These are phyloP conservation scores for Ophiostoma sp. DNA, from an alignment of 2,329 filamentous ascomycete species.

Conservation along the genomic window DNA sequence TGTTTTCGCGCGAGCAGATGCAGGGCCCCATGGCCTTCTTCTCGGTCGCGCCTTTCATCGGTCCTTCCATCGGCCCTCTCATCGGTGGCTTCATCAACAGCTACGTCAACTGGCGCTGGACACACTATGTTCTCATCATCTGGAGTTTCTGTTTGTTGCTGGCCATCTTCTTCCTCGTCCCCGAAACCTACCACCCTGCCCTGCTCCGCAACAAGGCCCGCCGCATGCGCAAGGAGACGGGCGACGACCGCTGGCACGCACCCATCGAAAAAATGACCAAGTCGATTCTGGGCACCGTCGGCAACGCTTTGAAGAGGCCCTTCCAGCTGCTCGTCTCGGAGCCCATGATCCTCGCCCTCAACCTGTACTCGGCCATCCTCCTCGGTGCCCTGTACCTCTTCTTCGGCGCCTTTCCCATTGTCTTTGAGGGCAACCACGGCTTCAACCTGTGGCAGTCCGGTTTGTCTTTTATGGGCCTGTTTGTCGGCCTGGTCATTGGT, in stretches of 20 bases:
- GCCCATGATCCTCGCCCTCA: slow-evolving; percentile 82
- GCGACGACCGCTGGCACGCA: slow-evolving; percentile 73
- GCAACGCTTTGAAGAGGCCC: slow-evolving; percentile 63
- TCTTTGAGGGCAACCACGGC: slow-evolving; percentile 72
- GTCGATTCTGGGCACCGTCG: slow-evolving; percentile 64
- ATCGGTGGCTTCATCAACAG: slow-evolving; percentile 82
- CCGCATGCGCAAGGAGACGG: slow-evolving; percentile 69
- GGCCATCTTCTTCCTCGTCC: slow-evolving; percentile 70
- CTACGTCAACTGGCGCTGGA: slow-evolving; percentile 74
- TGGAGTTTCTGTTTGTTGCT: slow-evolving; percentile 69
- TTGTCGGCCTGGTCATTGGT: slow-evolving; percentile 67
- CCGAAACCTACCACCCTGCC: slow-evolving; percentile 83
- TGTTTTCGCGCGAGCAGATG: slow-evolving; percentile 69
- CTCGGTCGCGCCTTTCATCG: slow-evolving; percentile 63
- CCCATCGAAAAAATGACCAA: slow-evolving; percentile 68
- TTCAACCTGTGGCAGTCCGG: slow-evolving; percentile 80
- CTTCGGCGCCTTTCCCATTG: slow-evolving; percentile 82
- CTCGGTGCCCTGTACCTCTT: slow-evolving; percentile 87
- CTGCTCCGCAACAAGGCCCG: slow-evolving; percentile 72
- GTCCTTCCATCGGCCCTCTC: slow-evolving; percentile 60
- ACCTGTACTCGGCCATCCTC: slow-evolving; percentile 79
- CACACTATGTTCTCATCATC: slow-evolving; percentile 81
- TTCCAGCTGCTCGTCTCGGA: slow-evolving; percentile 78
- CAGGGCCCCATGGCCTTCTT: slow-evolving; percentile 83
- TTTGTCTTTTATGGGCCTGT: slow-evolving; percentile 72